These are phyloP conservation scores for Anisodus acutangulus DNA, from an alignment of 257 asterid genomes.

Conservation along the genomic window DNA sequence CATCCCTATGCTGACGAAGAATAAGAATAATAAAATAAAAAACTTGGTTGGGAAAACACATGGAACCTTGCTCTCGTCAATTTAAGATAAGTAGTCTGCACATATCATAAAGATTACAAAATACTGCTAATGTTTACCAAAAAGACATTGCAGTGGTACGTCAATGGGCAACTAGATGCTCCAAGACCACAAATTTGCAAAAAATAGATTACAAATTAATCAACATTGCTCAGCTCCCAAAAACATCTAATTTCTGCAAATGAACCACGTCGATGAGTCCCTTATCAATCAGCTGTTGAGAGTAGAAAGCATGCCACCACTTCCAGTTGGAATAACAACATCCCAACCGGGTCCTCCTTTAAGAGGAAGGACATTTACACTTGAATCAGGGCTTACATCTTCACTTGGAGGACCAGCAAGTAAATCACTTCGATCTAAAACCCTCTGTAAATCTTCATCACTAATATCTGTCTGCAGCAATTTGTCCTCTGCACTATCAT, in stretches of 20 bases:
- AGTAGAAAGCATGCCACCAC: conserved; percentile 87
- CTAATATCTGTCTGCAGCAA: conserved; percentile 80
- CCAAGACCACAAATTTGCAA: background rate
- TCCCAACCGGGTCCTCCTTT: conserved; percentile 99
- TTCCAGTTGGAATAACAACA: conserved; percentile 75
- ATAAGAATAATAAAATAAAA: background rate
- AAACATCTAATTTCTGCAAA: conserved; percentile 26
- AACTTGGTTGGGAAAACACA: background rate
- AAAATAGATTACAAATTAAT: background rate
- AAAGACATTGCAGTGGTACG: conserved; percentile 6
- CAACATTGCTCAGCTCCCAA: conserved; percentile 24
- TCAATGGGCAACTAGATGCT: conserved; percentile 5
- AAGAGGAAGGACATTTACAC: conserved; percentile 48
- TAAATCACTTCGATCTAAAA: conserved; percentile 85
- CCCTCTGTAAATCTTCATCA: conserved; percentile 75
- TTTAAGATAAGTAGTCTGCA: background rate
- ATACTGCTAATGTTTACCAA: conserved; percentile 13
- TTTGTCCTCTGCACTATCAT: conserved; percentile 72
- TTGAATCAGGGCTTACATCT: conserved; percentile 27
- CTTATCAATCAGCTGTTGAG: conserved; percentile 60
- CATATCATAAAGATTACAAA: conserved; percentile 8
- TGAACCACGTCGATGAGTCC: background rate
- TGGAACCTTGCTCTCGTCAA: background rate
- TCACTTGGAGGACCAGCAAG: conserved; percentile 36
- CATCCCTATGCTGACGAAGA: background rate